Base-by-base conservation (phyloP, 2,329 filamentous ascomycete genomes). In the Domatiomyces globalis region DNA sequence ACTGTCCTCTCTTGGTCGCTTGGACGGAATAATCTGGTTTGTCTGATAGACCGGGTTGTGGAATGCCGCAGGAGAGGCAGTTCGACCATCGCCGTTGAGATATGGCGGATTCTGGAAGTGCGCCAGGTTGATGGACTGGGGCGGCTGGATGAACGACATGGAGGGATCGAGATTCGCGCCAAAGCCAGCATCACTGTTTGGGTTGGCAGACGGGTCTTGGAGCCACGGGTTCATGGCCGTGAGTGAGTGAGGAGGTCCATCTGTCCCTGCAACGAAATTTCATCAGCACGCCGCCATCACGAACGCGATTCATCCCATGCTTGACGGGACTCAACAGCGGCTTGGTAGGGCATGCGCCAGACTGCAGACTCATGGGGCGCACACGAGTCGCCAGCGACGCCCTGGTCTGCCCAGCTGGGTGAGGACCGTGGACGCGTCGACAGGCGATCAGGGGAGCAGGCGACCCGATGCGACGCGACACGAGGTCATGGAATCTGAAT, bases 21-120 rank as follows among this genome's bases (percentile, higher is more conserved):
- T 98, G 19, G 89, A 90, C 53, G 90, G 90, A 60, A 95, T 83
- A 63, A 94, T 81, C 46, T 84, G 77, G 69, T 86, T 90, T 60
- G 87, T 87, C 65, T 88, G 84, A 72, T 90, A 94, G 63, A 80
- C 78, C 55, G 84, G 79, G 63, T 85, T 85, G 63, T 84, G 78
- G 67, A 86, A 90, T 53, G 81, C 81, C n/a, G 20, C 45, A 45
- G 85, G 85, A 50, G 87, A 89, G 55, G 81, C 81, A 69, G 87
- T 89, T 75, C 87, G 86, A 74, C 85, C 83, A 63, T 76, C 80
- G 70, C 86, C 84, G 72, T 90, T 92, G 66, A 86, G 85, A 78
- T 90, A 84, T 63, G 75, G 73, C 52, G 62, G 61, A 63, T 64
- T 67, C 64, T 74, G 72, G 60, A 77, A 75, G 60, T 76, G 74